phyloP scores from a whole-genome alignment of 2,329 filamentous ascomycete species.

The Pseudocercospora macadamiae region DNA sequence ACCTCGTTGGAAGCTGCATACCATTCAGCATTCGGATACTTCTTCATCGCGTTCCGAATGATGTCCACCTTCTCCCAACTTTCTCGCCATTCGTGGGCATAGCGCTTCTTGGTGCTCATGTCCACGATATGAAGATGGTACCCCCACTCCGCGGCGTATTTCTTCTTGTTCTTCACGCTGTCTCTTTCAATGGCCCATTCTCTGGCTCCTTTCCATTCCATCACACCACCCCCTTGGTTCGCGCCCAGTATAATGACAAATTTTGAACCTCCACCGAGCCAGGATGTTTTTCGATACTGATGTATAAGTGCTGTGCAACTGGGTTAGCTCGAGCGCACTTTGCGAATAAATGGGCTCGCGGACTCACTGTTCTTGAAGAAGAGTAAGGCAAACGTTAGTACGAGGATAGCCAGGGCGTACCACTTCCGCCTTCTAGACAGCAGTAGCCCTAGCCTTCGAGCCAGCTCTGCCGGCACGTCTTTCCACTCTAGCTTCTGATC shows the following conservation, averaged over 20 bases:
- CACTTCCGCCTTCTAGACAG: constrained; percentile 36
- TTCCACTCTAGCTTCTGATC: constrained; percentile 11
- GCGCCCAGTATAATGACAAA: constrained; percentile 91
- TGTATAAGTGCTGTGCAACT: constrained; percentile 56
- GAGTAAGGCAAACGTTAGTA: constrained; percentile 28
- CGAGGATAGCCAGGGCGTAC: constrained; percentile 30
- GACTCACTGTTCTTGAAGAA: constrained; percentile 33
- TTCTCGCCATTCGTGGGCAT: constrained; percentile 98
- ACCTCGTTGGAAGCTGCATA: constrained; percentile 51
- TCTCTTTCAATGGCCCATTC: constrained; percentile 99
- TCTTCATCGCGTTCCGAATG: constrained; percentile 82
- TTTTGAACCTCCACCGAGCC: constrained; percentile 82
- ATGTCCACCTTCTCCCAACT: constrained; percentile 99
- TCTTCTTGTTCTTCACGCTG: constrained; percentile 92
- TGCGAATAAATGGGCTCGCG: not conserved
- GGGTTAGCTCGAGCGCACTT: constrained; percentile 14
- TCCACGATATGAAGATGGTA: constrained; percentile 96
- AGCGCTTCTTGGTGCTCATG: constrained; percentile 98
- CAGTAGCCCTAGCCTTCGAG: constrained; percentile 31
- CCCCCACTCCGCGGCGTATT: constrained; percentile 84
- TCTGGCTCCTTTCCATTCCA: constrained; percentile 97
- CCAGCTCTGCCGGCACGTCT: constrained; percentile 24
- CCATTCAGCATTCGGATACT: constrained; percentile 97
- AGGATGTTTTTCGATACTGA: constrained; percentile 70
- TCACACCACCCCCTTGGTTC: constrained; percentile 93